Evolutionary conservation across 2,329 filamentous ascomycete genomes (phyloP).

Genomic region (Aspergillus sp.): DNA sequence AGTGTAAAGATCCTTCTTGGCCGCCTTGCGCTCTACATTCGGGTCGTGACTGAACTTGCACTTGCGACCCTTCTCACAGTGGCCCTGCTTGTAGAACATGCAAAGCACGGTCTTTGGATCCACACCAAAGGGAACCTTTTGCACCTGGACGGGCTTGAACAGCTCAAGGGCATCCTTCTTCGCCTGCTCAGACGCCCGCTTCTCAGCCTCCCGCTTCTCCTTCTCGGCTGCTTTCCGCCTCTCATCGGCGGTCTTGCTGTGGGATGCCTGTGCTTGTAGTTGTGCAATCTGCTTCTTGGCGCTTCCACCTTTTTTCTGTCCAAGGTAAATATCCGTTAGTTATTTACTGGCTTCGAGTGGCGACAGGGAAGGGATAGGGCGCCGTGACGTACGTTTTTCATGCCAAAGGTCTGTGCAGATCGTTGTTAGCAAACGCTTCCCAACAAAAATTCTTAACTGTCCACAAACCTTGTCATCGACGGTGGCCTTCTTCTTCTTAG

Average conservation of each 20-base stretch:
- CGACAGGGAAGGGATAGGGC: neutral
- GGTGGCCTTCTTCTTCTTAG: slow-evolving; percentile 50
- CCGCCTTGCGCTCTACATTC: slow-evolving; percentile 82
- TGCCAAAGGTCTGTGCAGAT: slow-evolving; percentile 74
- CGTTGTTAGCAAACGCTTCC: neutral
- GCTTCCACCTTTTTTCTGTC: slow-evolving; percentile 80
- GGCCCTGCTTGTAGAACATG: slow-evolving; percentile 95
- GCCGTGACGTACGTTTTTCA: slow-evolving; percentile 74
- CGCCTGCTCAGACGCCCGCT: slow-evolving; percentile 83
- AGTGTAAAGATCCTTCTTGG: slow-evolving; percentile 88
- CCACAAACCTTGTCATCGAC: slow-evolving; percentile 74
- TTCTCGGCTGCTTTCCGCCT: slow-evolving; percentile 74
- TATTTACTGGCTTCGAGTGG: slow-evolving; percentile 1
- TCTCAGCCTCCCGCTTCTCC: slow-evolving; percentile 74
- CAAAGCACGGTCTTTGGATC: slow-evolving; percentile 97
- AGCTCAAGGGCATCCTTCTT: slow-evolving; percentile 77
- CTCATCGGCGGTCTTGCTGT: slow-evolving; percentile 78
- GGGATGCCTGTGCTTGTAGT: slow-evolving; percentile 70
- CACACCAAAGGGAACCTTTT: slow-evolving; percentile 96
- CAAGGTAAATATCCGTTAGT: slow-evolving; percentile 20
- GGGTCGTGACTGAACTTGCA: slow-evolving; percentile 98
- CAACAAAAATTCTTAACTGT: slow-evolving; percentile 16
- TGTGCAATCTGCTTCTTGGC: slow-evolving; percentile 90
- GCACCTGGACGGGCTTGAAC: slow-evolving; percentile 90
- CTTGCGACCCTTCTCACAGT: slow-evolving; percentile 95